Conservation (phyloP, 2,329 filamentous ascomycete genomes). For the Colletotrichum higginsianum region DNA sequence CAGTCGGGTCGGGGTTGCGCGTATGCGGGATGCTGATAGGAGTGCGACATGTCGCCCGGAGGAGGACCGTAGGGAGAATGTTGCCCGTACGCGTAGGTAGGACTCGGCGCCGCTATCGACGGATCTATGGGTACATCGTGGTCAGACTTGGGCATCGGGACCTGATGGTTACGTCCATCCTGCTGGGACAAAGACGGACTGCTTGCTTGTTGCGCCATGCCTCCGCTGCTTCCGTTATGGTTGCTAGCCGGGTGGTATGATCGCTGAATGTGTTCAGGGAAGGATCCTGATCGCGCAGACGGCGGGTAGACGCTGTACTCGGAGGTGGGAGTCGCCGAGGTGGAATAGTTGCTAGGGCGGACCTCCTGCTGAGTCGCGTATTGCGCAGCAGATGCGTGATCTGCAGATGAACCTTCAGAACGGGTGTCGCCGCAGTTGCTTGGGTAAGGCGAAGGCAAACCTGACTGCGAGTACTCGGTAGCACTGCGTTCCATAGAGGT, state of each 20-base stretch:
- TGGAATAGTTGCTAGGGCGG: constrained; percentile 78
- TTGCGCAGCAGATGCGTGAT: constrained; percentile 93
- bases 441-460: constrained; percentile 83
- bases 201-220: constrained; percentile 97
- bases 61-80: constrained; percentile 91
- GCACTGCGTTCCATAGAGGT: constrained; percentile 73
- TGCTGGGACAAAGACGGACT: constrained; percentile 95
- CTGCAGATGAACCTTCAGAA: constrained; percentile 90
- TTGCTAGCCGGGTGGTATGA: constrained; percentile 85
- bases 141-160: constrained; percentile 91
- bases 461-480: constrained; percentile 87
- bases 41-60: constrained; percentile 88
- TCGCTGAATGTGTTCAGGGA: constrained; percentile 89
- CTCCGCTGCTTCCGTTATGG: constrained; percentile 82
- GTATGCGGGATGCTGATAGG: constrained; percentile 78
- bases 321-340: constrained; percentile 87
- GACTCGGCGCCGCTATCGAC: constrained; percentile 93
- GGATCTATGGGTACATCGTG: constrained; percentile 99
- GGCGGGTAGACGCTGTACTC: constrained; percentile 87
- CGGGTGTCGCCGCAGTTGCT: constrained; percentile 76
- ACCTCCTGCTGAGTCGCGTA: constrained; percentile 88
- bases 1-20: constrained; percentile 82
- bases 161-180: constrained; percentile 85
- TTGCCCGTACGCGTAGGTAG: constrained; percentile 86
- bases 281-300: constrained; percentile 84